phyloP scores from a whole-genome alignment of 352 stramenopile species.

The Pythium dissotocum region DNA sequence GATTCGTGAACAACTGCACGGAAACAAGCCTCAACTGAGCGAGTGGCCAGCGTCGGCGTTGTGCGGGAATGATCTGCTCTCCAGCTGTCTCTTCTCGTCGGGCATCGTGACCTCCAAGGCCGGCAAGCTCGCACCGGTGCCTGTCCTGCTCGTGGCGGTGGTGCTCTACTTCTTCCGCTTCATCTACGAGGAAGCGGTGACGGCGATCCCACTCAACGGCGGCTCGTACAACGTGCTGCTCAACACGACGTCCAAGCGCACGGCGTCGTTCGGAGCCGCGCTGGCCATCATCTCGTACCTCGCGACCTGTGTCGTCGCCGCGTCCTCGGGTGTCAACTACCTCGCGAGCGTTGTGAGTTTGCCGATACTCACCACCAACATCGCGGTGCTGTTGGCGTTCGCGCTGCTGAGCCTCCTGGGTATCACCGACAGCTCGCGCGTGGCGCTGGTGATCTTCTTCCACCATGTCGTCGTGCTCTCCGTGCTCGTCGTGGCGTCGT shows the following conservation, averaged over 20 bases:
- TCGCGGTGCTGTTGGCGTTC: constrained; percentile 90
- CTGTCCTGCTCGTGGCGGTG: constrained; percentile 85
- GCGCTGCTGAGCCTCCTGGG: constrained; percentile 89
- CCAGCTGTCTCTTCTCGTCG: constrained; percentile 91
- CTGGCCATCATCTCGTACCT: constrained; percentile 96
- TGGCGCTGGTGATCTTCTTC: constrained; percentile 91
- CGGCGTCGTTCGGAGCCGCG: constrained; percentile 91
- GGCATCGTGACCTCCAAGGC: constrained; percentile 84
- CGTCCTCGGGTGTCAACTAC: constrained; percentile 82
- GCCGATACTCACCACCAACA: constrained; percentile 72
- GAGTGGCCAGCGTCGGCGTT: constrained; percentile 94
- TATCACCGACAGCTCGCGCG: constrained; percentile 91
- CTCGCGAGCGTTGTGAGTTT: constrained; percentile 56
- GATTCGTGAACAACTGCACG: constrained; percentile 13
- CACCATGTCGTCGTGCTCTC: neutral
- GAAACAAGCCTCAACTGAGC: constrained; percentile 35
- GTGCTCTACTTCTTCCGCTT: constrained; percentile 90
- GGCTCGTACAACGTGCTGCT: constrained; percentile 96
- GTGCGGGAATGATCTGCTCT: constrained; percentile 95
- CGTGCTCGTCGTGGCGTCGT: constrained; percentile 54
- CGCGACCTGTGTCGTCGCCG: constrained; percentile 90
- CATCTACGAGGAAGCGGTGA: constrained; percentile 94
- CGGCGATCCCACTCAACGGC: constrained; percentile 93
- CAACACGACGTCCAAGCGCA: constrained; percentile 94
- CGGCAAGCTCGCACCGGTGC: constrained; percentile 90